These are phyloP conservation scores for Aspergillus phoenicis DNA, from an alignment of 2,329 filamentous ascomycete genomes.

Conservation along the genomic window DNA sequence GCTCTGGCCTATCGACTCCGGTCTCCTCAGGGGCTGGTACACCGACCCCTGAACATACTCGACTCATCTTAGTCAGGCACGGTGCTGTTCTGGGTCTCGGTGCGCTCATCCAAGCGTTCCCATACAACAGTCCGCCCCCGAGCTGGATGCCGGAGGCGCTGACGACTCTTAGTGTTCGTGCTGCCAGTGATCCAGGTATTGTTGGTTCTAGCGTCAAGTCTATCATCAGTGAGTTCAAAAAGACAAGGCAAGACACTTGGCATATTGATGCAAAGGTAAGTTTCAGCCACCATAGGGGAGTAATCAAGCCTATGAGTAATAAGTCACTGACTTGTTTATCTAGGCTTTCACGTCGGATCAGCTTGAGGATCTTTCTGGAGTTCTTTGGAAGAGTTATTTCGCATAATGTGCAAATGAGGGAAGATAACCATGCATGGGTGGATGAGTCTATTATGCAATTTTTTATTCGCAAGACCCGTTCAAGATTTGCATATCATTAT, in stretches of 20 bases:
- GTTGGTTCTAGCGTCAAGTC: slow-evolving; percentile 95
- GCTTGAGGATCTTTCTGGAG: slow-evolving; percentile 90
- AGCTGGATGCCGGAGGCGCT: slow-evolving; percentile 92
- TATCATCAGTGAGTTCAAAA: slow-evolving; percentile 96
- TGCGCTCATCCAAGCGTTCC: slow-evolving; percentile 90
- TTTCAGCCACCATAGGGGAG: slow-evolving; percentile 18
- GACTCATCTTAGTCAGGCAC: slow-evolving; percentile 79
- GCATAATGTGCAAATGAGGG: slow-evolving; percentile 55
- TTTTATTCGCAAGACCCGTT: not conserved
- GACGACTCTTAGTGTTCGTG: slow-evolving; percentile 78
- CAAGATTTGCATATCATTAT: not conserved
- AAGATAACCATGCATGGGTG: not conserved
- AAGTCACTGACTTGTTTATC: slow-evolving; percentile 7
- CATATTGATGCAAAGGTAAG: slow-evolving; percentile 94
- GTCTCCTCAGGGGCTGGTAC: slow-evolving; percentile 50
- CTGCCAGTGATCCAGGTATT: slow-evolving; percentile 84
- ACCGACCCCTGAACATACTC: slow-evolving; percentile 61
- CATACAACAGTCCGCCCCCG: slow-evolving; percentile 90
- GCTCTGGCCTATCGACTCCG: slow-evolving; percentile 44
- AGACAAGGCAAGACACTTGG: slow-evolving; percentile 99
- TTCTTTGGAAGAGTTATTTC: slow-evolving; percentile 99
- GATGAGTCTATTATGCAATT: not conserved
- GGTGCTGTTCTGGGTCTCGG: slow-evolving; percentile 90
- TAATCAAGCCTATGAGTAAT: not conserved
- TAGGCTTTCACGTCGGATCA: slow-evolving; percentile 87